Percentiles rank a stretch among this genome's conserved stretches.
These are phyloP conservation scores for Ogataea siamensis DNA, from an alignment of 805 yeast genomes.

Conservation along the genomic window DNA sequence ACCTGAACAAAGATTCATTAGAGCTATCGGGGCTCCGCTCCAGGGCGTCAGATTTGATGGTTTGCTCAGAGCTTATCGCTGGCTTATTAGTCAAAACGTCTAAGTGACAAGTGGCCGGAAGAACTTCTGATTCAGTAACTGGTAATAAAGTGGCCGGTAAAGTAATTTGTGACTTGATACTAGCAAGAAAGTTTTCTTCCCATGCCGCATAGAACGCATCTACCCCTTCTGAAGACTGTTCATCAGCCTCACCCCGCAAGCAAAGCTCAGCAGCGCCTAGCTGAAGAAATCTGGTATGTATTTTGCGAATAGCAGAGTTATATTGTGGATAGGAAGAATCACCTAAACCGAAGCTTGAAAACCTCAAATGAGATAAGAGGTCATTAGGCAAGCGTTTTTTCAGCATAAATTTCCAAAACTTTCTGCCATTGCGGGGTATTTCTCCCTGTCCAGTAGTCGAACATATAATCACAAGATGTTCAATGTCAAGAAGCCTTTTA, in stretches of 20 bases:
- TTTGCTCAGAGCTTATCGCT: conserved; percentile 32
- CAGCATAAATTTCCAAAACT: conserved; percentile 73
- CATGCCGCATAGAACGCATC: conserved; percentile 79
- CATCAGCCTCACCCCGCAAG: conserved; percentile 86
- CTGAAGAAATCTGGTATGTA: conserved; percentile 75
- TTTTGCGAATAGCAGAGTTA: conserved; percentile 82
- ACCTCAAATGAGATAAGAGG: conserved; percentile 56
- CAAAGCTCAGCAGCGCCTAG: conserved; percentile 76
- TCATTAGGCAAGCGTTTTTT: conserved; percentile 59
- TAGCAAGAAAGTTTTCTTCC: conserved; percentile 49
- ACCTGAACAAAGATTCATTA: not conserved
- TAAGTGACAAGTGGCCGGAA: conserved; percentile 38
- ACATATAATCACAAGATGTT: conserved; percentile 56
- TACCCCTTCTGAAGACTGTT: conserved; percentile 68
- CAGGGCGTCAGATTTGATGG: conserved; percentile 30
- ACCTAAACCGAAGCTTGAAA: conserved; percentile 87
- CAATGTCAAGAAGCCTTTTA: conserved; percentile 48
- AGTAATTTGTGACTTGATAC: conserved; percentile 36
- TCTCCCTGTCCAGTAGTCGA: conserved; percentile 97
- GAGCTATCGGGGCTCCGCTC: conserved; percentile 22
- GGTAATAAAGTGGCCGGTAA: conserved; percentile 29
- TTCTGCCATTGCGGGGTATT: conserved; percentile 71
- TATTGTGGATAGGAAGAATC: conserved; percentile 88
- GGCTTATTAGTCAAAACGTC: conserved; percentile 29
- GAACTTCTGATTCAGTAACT: conserved; percentile 35